Conservation (phyloP, 202 grass and related monocot genomes). For the Carex arenaria region DNA sequence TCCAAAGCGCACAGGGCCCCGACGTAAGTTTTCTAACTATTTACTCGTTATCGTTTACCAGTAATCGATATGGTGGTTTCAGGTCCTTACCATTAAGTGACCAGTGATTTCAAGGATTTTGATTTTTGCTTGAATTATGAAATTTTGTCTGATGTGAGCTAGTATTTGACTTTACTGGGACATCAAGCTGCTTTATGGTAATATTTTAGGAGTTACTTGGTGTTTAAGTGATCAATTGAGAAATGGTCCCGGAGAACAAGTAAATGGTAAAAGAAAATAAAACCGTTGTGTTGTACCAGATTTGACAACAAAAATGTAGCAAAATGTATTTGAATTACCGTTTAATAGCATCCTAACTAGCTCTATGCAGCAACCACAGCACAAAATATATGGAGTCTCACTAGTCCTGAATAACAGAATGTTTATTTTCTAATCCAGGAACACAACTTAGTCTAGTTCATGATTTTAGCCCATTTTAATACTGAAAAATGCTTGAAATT, state of each 20-base stretch:
- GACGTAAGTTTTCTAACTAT: slow-evolving; percentile 52
- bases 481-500: background rate
- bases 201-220: background rate
- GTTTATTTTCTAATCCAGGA: background rate
- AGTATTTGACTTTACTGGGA: background rate
- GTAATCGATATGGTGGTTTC: slow-evolving; percentile 2
- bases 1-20: slow-evolving; percentile 84
- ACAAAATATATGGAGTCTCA: background rate
- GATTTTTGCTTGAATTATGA: slow-evolving; percentile 21
- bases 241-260: background rate
- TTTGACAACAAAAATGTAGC: background rate
- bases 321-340: background rate
- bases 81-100: background rate
- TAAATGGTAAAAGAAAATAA: background rate
- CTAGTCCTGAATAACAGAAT: background rate
- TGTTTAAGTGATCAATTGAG: background rate
- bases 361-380: background rate
- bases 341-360: background rate
- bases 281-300: background rate
- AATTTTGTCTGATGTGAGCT: background rate
- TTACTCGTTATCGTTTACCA: slow-evolving; percentile 1
- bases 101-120: background rate
- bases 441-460: background rate
- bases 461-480: background rate
- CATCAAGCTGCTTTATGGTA: background rate